These are phyloP conservation scores for Didymella keratinophila DNA, from an alignment of 2,329 filamentous ascomycete species.

Conservation along the genomic window DNA sequence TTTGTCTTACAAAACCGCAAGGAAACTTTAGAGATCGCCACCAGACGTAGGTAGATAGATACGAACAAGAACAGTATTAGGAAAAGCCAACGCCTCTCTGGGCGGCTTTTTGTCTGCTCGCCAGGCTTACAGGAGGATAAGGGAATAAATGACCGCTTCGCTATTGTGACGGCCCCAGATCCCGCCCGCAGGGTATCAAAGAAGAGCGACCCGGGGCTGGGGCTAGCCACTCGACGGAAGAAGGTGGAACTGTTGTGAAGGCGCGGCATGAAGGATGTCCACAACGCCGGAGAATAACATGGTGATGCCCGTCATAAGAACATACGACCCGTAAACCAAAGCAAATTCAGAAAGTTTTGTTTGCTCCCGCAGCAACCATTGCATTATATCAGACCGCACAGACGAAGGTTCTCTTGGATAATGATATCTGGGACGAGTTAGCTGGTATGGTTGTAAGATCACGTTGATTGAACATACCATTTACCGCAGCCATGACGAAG, in stretches of 20 bases:
- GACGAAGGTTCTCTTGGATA: conserved; percentile 97
- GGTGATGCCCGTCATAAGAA: conserved; percentile 42
- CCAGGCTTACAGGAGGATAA: conserved; percentile 25
- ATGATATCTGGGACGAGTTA: conserved; percentile 83
- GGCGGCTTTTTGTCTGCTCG: conserved; percentile 21
- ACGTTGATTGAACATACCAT: conserved; percentile 69
- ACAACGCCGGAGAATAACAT: conserved; percentile 50
- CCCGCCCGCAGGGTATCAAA: conserved; percentile 48
- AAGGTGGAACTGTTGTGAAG: conserved; percentile 32
- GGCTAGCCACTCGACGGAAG: conserved; percentile 43
- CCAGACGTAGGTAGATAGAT: conserved; percentile 25
- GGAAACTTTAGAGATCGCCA: conserved; percentile 21
- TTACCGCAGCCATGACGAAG: conserved; percentile 99
- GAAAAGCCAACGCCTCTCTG: conserved; percentile 28
- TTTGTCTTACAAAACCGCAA: conserved; percentile 26
- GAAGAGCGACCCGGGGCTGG: conserved; percentile 42
- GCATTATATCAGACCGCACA: conserved; percentile 92
- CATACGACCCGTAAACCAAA: conserved; percentile 50
- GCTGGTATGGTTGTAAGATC: conserved; percentile 19
- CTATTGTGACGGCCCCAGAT: conserved; percentile 32
- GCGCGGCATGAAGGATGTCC: conserved; percentile 42
- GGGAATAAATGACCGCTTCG: conserved; percentile 30
- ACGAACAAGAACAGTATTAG: conserved; percentile 31
- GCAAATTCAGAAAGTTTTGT: conserved; percentile 40
- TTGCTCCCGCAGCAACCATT: conserved; percentile 29